A percentile compares a stretch with the other conserved stretches of the same genome.
Evolutionary conservation across 2,329 filamentous ascomycete species (phyloP).

Genomic region (Penicillium sp.): DNA sequence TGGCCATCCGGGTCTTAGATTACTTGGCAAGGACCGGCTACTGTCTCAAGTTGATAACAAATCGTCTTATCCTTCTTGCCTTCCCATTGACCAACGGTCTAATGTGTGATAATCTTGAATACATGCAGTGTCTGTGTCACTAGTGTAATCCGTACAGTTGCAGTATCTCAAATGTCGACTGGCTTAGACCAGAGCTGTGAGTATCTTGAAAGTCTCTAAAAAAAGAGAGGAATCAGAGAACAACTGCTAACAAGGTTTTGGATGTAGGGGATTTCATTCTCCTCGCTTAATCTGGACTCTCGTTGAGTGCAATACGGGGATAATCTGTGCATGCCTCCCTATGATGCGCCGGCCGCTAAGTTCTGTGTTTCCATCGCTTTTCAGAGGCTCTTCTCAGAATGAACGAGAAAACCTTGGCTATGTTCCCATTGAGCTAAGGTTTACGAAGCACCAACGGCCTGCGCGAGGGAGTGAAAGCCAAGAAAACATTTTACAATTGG

Average conservation of each 20-base stretch:
- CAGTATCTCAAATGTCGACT: neutral
- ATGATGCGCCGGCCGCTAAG: conserved; percentile 33
- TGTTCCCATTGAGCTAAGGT: neutral
- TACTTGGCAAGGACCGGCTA: no score
- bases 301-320: conserved; percentile 30
- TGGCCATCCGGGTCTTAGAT: no score
- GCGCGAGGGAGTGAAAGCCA: neutral
- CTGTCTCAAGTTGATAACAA: neutral
- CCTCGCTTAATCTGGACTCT: conserved; percentile 20
- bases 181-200: conserved; percentile 1
- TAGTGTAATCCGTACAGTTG: conserved; percentile 1
- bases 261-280: conserved; percentile 2
- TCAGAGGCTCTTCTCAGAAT: neutral
- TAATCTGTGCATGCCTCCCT: conserved; percentile 34
- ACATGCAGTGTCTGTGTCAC: conserved; percentile 1
- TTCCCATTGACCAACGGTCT: neutral
- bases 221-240: neutral
- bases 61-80: no score
- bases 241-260: neutral
- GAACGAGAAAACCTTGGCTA: neutral
- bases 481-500: neutral
- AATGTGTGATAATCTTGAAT: neutral
- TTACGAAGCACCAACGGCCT: neutral
- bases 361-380: conserved; percentile 15
- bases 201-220: neutral